Evolutionary conservation across 1,284 basidiomycete genomes (phyloP), one percentile per base, ranked within the genome.

Genomic region (Gomphus sp.): DNA sequence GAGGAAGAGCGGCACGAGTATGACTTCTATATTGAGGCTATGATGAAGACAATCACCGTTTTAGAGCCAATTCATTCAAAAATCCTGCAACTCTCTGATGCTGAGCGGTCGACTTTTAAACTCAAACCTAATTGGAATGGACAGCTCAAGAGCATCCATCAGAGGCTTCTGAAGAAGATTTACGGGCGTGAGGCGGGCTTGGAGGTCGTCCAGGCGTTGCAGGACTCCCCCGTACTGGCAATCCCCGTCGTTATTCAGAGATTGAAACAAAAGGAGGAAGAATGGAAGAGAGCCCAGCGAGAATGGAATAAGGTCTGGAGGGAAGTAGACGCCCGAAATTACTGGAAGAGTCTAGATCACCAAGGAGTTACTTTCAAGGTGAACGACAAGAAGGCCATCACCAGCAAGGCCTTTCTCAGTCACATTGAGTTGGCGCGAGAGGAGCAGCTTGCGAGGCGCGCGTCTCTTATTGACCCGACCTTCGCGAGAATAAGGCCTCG

Each of bases 231-330:
- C 0, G 84, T 85, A 22, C 76, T 89, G n/a, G 91, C 97, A 0
- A 88, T 99, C 16, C 95, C 96, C 0, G 86, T 98, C 61, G 93
- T 99, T 0, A 79, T 98, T n/a, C 77, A 82, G 44, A 84, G 97
- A 9, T 76, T 99, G 63, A 97, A 97, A 76, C 89, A 91, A 71
- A 99, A 98, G 74, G 95, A 98, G 70, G 93, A 95, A 64, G 95
- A 98, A 70, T 99, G 97, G 96, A 97, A 95, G 73, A 82, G 92
- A n/a, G 95, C 93, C n/a, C 92, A 98, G 71, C 76, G 93, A 62
- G 97, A 98, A 73, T 99, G 97, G 97, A 98, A 98, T 76, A 93
- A 96, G 70, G 92, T 98, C 53, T 99, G 96, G 97, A 79, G 95
- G 58, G 96, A 98, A 75, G 92, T 98, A 25, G 96, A 98, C 68